Percentiles rank a stretch among this genome's conserved stretches.
Evolutionary conservation across 352 stramenopile species (phyloP).

Genomic region (Phytophthora gonapodyides): DNA sequence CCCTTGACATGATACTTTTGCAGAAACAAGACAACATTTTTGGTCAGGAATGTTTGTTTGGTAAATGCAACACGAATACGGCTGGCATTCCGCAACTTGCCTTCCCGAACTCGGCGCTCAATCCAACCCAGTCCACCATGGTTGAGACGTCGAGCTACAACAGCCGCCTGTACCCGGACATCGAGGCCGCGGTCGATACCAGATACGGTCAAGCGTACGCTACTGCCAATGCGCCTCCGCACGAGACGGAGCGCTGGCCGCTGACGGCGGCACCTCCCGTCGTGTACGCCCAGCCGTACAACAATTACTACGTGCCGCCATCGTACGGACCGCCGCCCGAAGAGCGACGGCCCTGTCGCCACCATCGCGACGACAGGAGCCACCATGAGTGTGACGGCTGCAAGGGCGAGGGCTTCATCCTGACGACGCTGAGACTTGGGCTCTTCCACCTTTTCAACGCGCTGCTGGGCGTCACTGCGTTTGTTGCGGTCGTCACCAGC

Average conservation of each 20-base stretch:
- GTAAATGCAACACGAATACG: background rate
- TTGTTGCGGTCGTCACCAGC: constrained; percentile 50
- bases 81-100: constrained; percentile 16
- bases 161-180: constrained; percentile 24
- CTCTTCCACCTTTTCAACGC: constrained; percentile 69
- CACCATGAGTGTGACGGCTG: constrained; percentile 13
- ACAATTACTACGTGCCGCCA: constrained; percentile 40
- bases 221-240: constrained; percentile 14
- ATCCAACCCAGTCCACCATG: constrained; percentile 15
- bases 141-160: constrained; percentile 18
- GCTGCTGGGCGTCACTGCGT: constrained; percentile 55
- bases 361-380: constrained; percentile 25
- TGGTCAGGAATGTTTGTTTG: constrained; percentile 14
- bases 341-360: constrained; percentile 22
- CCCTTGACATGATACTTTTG: background rate
- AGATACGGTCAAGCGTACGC: constrained; percentile 10
- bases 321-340: constrained; percentile 19
- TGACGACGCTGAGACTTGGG: constrained; percentile 52
- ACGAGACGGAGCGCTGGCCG: constrained; percentile 29
- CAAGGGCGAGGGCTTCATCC: constrained; percentile 30
- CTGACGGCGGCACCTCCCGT: constrained; percentile 13
- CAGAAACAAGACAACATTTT: constrained; percentile 7
- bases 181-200: constrained; percentile 20
- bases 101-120: background rate
- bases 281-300: constrained; percentile 26